phyloP scores from a whole-genome alignment of 495 filamentous ascomycete genomes.

The Penicilliopsis zonata region DNA sequence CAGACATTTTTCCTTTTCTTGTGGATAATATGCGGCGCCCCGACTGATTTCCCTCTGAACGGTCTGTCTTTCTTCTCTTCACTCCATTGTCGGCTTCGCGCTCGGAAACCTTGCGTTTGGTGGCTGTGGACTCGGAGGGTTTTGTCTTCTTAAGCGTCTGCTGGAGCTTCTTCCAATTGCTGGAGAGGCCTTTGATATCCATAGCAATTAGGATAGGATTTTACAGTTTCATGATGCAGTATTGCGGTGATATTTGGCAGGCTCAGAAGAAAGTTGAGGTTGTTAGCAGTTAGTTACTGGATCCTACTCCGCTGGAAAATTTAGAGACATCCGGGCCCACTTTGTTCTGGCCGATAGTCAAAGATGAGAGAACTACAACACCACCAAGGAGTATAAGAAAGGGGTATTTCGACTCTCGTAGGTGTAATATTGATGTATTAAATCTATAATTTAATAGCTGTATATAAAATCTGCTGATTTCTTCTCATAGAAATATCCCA shows the following conservation, averaged over 20 bases:
- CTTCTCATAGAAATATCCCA: not conserved
- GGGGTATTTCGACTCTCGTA: too few relatives aligned
- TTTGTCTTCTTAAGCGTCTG: conserved; percentile 40
- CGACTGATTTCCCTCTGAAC: conserved; percentile 11
- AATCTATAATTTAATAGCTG: not conserved
- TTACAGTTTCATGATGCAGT: conserved; percentile 23
- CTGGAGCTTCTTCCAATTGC: conserved; percentile 70
- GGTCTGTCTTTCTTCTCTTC: conserved; percentile 26
- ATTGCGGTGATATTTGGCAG: too few relatives aligned
- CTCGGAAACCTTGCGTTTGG: conserved; percentile 28
- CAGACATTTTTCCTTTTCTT: conserved; percentile 5
- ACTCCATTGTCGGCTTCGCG: conserved; percentile 20
- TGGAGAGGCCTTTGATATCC: conserved; percentile 35
- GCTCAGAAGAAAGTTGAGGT: too few relatives aligned
- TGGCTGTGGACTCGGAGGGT: conserved; percentile 7
- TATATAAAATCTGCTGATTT: not conserved
- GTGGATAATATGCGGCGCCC: conserved; percentile 5
- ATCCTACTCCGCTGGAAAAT: too few relatives aligned
- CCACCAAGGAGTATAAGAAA: too few relatives aligned
- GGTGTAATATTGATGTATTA: too few relatives aligned
- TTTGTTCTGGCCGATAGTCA: too few relatives aligned
- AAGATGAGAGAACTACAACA: too few relatives aligned
- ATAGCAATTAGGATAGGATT: conserved; percentile 9
- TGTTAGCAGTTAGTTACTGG: too few relatives aligned
- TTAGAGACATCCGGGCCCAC: too few relatives aligned